Percentiles rank a stretch among this genome's conserved stretches.
phyloP scores from a whole-genome alignment of 2,329 filamentous ascomycete genomes.

The Cladophialophora immunda region DNA sequence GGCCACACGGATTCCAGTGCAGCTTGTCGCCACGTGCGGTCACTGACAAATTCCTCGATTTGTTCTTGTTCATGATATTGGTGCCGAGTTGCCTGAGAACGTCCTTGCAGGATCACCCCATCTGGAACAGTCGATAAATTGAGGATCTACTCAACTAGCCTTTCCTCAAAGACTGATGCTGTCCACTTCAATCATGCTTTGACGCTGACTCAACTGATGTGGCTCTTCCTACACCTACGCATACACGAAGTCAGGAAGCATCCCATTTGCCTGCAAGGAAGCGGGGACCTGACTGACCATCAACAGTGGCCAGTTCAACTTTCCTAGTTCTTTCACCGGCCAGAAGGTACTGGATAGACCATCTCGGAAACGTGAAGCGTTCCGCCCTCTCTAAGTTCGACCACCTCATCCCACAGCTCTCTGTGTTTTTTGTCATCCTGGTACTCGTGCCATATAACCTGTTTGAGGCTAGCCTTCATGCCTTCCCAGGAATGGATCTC shows the following conservation, averaged over 20 bases:
- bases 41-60: neutral
- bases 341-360: constrained; percentile 8
- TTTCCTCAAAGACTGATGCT: neutral
- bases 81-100: neutral
- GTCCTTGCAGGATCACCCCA: neutral
- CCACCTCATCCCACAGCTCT: constrained; percentile 18
- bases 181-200: neutral
- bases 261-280: neutral
- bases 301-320: neutral
- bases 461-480: constrained; percentile 20
- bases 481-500: constrained; percentile 15
- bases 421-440: constrained; percentile 22
- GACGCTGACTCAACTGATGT: neutral
- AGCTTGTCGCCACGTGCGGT: neutral
- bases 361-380: constrained; percentile 10
- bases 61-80: neutral
- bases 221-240: neutral
- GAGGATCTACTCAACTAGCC: neutral
- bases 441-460: constrained; percentile 24
- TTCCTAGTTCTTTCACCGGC: neutral
- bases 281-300: neutral
- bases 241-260: neutral
- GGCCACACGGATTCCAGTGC: neutral
- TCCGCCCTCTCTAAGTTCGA: constrained; percentile 3
- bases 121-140: neutral